phyloP scores from a whole-genome alignment of 371 early-diverging fungal genomes.

The Zychaea mexicana region DNA sequence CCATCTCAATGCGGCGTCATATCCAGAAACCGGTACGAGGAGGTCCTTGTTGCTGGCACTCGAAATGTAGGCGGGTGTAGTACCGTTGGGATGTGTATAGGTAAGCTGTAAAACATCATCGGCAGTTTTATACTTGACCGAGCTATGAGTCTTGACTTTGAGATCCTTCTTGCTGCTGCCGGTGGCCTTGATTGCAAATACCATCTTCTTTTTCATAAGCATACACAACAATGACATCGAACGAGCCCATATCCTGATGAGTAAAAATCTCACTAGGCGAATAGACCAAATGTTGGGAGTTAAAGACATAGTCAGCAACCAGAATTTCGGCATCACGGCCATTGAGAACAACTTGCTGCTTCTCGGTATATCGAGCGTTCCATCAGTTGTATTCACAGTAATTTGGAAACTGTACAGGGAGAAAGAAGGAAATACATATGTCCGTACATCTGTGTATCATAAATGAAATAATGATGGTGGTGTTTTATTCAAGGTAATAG shows the following conservation, averaged over 20 bases:
- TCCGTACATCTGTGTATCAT: too few species aligned
- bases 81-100: conserved; percentile 20
- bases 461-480: too few species aligned
- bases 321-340: conserved; percentile 27
- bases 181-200: conserved; percentile 14
- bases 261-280: conserved; percentile 24
- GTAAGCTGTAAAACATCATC: conserved; percentile 15
- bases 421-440: too few species aligned
- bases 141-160: not conserved
- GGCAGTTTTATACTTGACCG: not conserved
- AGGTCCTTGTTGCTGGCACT: conserved; percentile 5
- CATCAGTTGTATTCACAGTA: too few species aligned
- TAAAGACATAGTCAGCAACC: conserved; percentile 18
- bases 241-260: conserved; percentile 11
- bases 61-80: conserved; percentile 3
- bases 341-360: conserved; percentile 12
- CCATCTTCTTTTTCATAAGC: conserved; percentile 20
- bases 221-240: conserved; percentile 20
- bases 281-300: conserved; percentile 23
- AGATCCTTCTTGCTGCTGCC: not conserved
- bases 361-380: too few species aligned
- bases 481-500: too few species aligned
- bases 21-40: conserved; percentile 16
- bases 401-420: too few species aligned
- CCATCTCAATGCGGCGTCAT: conserved; percentile 14